Evolutionary conservation across 805 yeast species (phyloP).

Genomic region (Saturnispora sanitii): DNA sequence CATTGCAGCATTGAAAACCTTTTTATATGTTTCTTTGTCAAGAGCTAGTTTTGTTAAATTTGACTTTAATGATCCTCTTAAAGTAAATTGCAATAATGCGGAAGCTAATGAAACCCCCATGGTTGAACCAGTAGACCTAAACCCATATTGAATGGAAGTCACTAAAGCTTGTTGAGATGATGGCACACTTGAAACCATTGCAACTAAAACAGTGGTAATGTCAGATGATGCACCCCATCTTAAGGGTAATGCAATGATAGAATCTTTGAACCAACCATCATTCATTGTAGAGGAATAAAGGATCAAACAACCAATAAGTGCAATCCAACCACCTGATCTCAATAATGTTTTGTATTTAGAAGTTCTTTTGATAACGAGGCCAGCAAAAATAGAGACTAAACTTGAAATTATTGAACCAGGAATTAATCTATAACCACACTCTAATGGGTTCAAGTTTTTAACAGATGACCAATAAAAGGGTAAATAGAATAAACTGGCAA

Average conservation of each 20-base stretch:
- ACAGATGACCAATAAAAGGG: conserved; percentile 48
- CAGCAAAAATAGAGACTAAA: conserved; percentile 56
- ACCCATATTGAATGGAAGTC: conserved; percentile 79
- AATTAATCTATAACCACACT: conserved; percentile 33
- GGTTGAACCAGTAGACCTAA: conserved; percentile 46
- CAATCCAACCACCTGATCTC: conserved; percentile 28
- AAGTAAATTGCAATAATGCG: conserved; percentile 33
- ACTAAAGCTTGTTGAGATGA: conserved; percentile 67
- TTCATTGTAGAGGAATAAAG: conserved; percentile 19
- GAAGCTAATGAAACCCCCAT: conserved; percentile 42
- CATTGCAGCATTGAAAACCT: conserved; percentile 11
- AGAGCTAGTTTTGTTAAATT: conserved; percentile 14
- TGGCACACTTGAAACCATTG: conserved; percentile 70
- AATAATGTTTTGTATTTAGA: conserved; percentile 52
- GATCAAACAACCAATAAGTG: conserved; percentile 38
- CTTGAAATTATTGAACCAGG: conserved; percentile 62
- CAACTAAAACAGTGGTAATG: conserved; percentile 61
- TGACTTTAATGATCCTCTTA: conserved; percentile 10
- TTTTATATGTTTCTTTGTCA: conserved; percentile 8
- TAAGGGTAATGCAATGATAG: conserved; percentile 36
- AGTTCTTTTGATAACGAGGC: conserved; percentile 55
- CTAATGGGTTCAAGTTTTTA: conserved; percentile 20
- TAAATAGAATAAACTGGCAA: conserved; percentile 53
- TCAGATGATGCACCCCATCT: conserved; percentile 61
- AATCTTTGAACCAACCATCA: conserved; percentile 29